Evolutionary conservation across 2,329 filamentous ascomycete genomes (phyloP).

Genomic region (Pseudogymnoascus sp.): DNA sequence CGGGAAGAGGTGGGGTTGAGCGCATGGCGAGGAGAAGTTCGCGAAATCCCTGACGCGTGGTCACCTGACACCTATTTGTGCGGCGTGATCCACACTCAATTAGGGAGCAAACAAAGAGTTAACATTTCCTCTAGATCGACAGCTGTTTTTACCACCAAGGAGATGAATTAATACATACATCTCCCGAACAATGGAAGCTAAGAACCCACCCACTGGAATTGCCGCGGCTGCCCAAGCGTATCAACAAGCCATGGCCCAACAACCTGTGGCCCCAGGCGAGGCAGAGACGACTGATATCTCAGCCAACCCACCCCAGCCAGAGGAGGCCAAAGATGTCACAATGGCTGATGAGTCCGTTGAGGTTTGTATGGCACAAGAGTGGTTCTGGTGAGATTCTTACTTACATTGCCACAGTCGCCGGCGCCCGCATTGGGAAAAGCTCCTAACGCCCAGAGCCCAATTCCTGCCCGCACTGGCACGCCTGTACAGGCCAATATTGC

Average conservation of each 20-base stretch:
- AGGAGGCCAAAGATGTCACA: background rate
- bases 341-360: background rate
- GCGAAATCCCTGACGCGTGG: background rate
- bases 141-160: background rate
- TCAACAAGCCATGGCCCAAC: constrained; percentile 24
- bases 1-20: background rate
- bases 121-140: background rate
- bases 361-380: background rate
- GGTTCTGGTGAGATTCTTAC: background rate
- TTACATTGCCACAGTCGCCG: constrained; percentile 19
- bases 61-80: background rate
- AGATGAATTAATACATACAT: constrained; percentile 6
- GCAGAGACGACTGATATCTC: constrained; percentile 11
- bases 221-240: constrained; percentile 24
- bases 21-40: background rate
- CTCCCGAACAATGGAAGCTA: background rate
- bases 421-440: constrained; percentile 18
- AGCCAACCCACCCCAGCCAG: background rate
- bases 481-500: constrained; percentile 35
- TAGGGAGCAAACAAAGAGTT: background rate
- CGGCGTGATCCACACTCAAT: background rate
- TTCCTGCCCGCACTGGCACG: constrained; percentile 39
- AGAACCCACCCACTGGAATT: constrained; percentile 16
- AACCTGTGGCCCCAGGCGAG: constrained; percentile 17
- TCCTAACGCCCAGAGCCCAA: constrained; percentile 24